Conservation (phyloP, 768 basidiomycete genomes). For the Hydnum rufescens region DNA sequence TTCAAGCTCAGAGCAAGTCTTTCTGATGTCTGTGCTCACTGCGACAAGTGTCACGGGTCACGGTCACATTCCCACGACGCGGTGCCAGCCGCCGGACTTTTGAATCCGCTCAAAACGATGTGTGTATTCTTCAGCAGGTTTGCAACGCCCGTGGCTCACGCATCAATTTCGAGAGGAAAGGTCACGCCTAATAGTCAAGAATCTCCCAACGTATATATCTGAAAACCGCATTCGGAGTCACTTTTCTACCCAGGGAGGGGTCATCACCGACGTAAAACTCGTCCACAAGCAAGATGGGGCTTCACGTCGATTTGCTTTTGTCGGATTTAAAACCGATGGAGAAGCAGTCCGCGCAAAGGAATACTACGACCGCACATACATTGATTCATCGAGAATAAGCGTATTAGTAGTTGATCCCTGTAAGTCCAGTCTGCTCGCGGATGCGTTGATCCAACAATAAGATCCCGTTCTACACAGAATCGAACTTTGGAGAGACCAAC, state of each 20-base stretch:
- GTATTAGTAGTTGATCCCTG: slow-evolving; percentile 41
- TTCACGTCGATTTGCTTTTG: slow-evolving; percentile 75
- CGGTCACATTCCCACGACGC: too few species aligned
- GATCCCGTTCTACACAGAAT: background rate
- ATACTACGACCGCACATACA: slow-evolving; percentile 73
- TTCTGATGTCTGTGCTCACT: too few species aligned
- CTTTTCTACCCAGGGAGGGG: slow-evolving; percentile 45
- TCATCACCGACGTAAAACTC: slow-evolving; percentile 74
- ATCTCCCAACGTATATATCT: slow-evolving; percentile 51
- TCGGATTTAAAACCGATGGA: slow-evolving; percentile 66
- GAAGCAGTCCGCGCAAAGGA: slow-evolving; percentile 57
- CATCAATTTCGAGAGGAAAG: too few species aligned
- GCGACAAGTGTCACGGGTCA: too few species aligned
- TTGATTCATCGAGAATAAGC: slow-evolving; percentile 57
- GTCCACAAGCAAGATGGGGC: slow-evolving; percentile 54
- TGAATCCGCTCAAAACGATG: too few species aligned
- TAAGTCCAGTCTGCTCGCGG: background rate
- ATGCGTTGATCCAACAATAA: background rate
- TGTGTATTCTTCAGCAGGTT: too few species aligned
- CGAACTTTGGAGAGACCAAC: background rate
- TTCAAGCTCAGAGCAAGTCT: too few species aligned
- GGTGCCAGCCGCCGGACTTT: too few species aligned
- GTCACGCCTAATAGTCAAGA: slow-evolving; percentile 74
- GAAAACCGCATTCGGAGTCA: slow-evolving; percentile 43
- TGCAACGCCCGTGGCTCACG: too few species aligned